phyloP scores from a whole-genome alignment of 495 filamentous ascomycete species.

The Daldinia concentrica region DNA sequence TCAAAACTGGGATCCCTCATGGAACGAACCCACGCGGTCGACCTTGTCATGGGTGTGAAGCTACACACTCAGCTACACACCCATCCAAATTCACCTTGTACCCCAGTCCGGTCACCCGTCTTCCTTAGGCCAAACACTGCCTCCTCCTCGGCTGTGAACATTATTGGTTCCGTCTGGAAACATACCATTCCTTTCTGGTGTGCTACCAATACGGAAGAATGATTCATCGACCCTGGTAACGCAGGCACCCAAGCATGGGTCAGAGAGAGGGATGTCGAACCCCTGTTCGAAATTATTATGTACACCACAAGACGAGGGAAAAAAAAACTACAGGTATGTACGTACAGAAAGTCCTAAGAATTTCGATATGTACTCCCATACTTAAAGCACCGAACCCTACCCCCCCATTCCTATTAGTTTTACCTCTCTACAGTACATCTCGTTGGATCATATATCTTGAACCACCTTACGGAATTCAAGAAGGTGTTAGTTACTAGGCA shows the following conservation, averaged over 20 bases:
- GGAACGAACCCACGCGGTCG: slow-evolving; percentile 21
- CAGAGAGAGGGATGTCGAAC: slow-evolving; percentile 22
- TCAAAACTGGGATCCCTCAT: slow-evolving; percentile 31
- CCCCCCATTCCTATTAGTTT: slow-evolving; percentile 15
- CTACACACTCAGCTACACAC: slow-evolving; percentile 33
- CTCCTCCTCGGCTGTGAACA: slow-evolving; percentile 37
- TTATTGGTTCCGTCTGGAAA: slow-evolving; percentile 39
- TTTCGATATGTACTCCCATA: slow-evolving; percentile 40
- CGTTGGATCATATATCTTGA: slow-evolving; percentile 3
- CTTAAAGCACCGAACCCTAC: slow-evolving; percentile 40
- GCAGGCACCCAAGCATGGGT: slow-evolving; percentile 41
- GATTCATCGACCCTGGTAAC: slow-evolving; percentile 41
- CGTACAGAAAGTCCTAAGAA: slow-evolving; percentile 40
- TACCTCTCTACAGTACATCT: slow-evolving; percentile 22
- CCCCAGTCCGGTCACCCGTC: slow-evolving; percentile 40
- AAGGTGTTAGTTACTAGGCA: slow-evolving; percentile 23
- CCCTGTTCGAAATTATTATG: slow-evolving; percentile 36
- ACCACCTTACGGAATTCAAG: slow-evolving; percentile 15
- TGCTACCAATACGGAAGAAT: slow-evolving; percentile 36
- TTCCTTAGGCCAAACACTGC: slow-evolving; percentile 42
- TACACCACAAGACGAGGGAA: slow-evolving; percentile 35
- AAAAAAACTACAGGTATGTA: slow-evolving; percentile 19
- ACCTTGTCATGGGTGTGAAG: slow-evolving; percentile 35
- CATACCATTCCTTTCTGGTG: slow-evolving; percentile 46
- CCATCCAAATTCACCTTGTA: slow-evolving; percentile 27